Evolutionary conservation across 345 rosid genomes (phyloP).

Genomic region (Boechera divaricarpa): DNA sequence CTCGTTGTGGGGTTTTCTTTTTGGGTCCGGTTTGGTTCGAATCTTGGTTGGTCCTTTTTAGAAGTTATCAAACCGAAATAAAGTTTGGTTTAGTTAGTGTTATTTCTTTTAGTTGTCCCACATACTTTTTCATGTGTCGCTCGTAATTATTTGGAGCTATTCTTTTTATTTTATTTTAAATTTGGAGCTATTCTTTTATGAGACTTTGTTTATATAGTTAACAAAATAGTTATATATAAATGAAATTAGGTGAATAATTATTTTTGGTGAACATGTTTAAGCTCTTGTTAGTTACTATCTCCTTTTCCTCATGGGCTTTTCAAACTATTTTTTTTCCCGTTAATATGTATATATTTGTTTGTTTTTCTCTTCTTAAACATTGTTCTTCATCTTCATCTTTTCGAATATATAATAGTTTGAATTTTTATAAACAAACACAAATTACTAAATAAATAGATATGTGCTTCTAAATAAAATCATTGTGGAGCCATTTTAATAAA

Average conservation of each 20-base stretch:
- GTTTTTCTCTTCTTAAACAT: too few species aligned
- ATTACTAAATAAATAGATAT: background rate
- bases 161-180: too few species aligned
- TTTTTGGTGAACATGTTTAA: background rate
- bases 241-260: background rate
- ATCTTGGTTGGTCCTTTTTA: conserved; percentile 24
- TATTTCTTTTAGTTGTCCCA: conserved; percentile 14
- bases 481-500: background rate
- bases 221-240: background rate
- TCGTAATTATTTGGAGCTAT: background rate
- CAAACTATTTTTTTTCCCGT: background rate
- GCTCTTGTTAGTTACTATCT: background rate
- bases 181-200: too few species aligned
- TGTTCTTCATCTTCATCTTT: too few species aligned
- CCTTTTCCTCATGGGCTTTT: too few species aligned
- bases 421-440: background rate
- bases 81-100: conserved; percentile 21
- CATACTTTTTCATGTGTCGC: background rate
- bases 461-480: background rate
- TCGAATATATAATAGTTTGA: background rate
- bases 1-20: background rate
- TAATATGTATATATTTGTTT: too few species aligned
- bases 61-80: conserved; percentile 18
- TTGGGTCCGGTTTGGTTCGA: conserved; percentile 37
- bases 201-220: background rate